These are phyloP conservation scores for Umbelopsis vinacea DNA, from an alignment of 192 early-diverging fungal species.

Conservation along the genomic window DNA sequence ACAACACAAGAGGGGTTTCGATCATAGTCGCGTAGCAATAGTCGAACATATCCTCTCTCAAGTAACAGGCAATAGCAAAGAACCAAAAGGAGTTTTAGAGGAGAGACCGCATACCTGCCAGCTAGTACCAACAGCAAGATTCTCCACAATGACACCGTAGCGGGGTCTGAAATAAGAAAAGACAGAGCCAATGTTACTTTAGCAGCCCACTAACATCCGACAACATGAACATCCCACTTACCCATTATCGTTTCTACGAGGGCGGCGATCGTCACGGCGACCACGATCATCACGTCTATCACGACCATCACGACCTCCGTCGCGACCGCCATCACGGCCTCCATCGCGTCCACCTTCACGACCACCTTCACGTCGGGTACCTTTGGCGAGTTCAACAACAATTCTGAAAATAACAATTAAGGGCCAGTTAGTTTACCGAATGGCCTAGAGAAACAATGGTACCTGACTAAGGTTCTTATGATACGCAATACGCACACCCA, in stretches of 20 bases:
- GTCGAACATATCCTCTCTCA: neutral
- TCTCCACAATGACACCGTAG: constrained; percentile 80
- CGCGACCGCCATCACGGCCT: neutral
- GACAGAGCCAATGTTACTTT: neutral
- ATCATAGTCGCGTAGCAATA: too few species aligned
- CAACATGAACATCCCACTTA: neutral
- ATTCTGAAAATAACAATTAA: neutral
- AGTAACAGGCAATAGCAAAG: neutral
- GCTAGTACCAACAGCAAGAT: constrained; percentile 77
- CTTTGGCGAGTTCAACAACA: constrained; percentile 20
- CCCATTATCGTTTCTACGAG: constrained; percentile 18
- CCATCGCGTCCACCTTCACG: constrained; percentile 1
- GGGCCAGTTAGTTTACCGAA: neutral
- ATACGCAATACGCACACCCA: neutral
- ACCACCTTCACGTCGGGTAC: constrained; percentile 11
- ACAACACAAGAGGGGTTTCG: too few species aligned
- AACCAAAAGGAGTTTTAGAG: constrained; percentile 27
- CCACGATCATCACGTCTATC: constrained; percentile 6
- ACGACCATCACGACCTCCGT: neutral
- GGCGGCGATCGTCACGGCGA: constrained; percentile 4
- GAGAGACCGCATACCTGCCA: constrained; percentile 73
- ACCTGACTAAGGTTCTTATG: neutral
- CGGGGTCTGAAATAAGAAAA: constrained; percentile 40
- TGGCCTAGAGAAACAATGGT: neutral
- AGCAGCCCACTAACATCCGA: neutral